Base-by-base conservation (phyloP, 2,329 filamentous ascomycete genomes). In the Macrophomina pseudophaseolina region DNA sequence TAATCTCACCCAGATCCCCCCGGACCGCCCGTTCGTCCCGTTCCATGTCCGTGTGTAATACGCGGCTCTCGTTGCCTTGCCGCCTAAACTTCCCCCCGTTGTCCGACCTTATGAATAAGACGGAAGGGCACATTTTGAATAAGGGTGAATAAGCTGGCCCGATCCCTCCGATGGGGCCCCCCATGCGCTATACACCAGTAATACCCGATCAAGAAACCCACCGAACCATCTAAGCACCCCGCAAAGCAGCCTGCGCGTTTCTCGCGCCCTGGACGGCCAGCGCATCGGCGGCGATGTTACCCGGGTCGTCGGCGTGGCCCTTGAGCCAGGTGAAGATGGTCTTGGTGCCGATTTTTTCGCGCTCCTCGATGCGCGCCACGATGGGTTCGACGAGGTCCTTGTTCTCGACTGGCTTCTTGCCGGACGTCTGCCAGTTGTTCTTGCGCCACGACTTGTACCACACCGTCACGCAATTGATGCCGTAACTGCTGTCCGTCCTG, bases 271-370 rank as follows among this genome's bases (percentile, higher is more conserved):
- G 81, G 40, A 92, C 90, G 1, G 94, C 94, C 68, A 97, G 81
- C 68, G 78, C 78, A 81, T 98, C 94, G 1, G 95, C 95, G 12
- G 88, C 91, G 52, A 88, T 83, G 73, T 98, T 98, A 1, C 94
- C 94, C 3, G 81, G 78, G 70, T 92, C 84, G 52, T 84, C 83
- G 32, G 85, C 85, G 76, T 99, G 95, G 0, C 93, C 95, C 79
- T 97, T 97, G 54, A 97, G 88, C 94, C 94, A 98, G 69, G 89
- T 85, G 73, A 97, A 95, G 64, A 86, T 80, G 0, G 92, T 96
- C 70, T 83, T 80, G 3, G 84, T 85, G 16, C 87, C 87, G 3
- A 51, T 12, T 64, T 80, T 81, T 58, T 87, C 85, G 58, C 92
- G 85, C 76, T 92, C 87, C 30, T 91, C 87, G 59, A 97, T 91